A percentile compares a stretch with the other conserved stretches of the same genome.
These are phyloP conservation scores for Apiotrichum brassicae DNA, from an alignment of 1,284 basidiomycete species.

Conservation along the genomic window DNA sequence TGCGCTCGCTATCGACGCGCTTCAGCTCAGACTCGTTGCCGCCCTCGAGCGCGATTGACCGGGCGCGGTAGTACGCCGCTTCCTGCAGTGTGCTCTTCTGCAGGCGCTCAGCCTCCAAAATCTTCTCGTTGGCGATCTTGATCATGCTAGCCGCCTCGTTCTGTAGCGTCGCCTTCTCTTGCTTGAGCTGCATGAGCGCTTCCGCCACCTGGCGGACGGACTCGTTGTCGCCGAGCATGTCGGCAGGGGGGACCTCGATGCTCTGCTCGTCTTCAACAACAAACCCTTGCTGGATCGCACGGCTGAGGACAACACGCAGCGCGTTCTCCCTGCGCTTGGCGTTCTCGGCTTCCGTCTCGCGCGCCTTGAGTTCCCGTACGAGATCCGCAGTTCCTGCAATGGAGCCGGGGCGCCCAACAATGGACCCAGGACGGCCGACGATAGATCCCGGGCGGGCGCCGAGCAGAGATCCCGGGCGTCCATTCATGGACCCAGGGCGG, in stretches of 20 bases:
- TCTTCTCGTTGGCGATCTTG: slow-evolving; percentile 65
- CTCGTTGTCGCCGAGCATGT: slow-evolving; percentile 10
- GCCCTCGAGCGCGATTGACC: slow-evolving; percentile 76
- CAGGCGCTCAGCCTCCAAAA: slow-evolving; percentile 72
- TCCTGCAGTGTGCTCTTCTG: slow-evolving; percentile 82
- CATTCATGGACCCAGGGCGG: slow-evolving; percentile 49
- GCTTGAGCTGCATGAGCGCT: slow-evolving; percentile 72
- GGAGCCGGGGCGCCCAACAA: slow-evolving; percentile 41
- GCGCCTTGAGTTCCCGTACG: slow-evolving; percentile 67
- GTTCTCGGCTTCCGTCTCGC: slow-evolving; percentile 71
- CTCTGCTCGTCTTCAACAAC: slow-evolving; percentile 55
- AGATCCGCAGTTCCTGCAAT: slow-evolving; percentile 63
- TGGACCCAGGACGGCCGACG: slow-evolving; percentile 13
- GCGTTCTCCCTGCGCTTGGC: slow-evolving; percentile 73
- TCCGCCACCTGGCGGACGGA: slow-evolving; percentile 54
- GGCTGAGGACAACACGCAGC: slow-evolving; percentile 74
- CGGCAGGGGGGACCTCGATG: slow-evolving; percentile 15
- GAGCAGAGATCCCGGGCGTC: slow-evolving; percentile 9
- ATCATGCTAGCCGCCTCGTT: slow-evolving; percentile 34
- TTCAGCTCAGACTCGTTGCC: slow-evolving; percentile 60
- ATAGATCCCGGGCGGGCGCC: slow-evolving; percentile 13
- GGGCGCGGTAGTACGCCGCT: slow-evolving; percentile 92
- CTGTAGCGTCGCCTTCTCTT: slow-evolving; percentile 44
- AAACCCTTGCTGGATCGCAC: slow-evolving; percentile 76
- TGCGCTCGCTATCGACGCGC: slow-evolving; percentile 73